A percentile compares a stretch with the other conserved stretches of the same genome.
These are phyloP conservation scores for Rhizopus arrhizus DNA, from an alignment of 371 early-diverging fungal genomes.

Conservation along the genomic window DNA sequence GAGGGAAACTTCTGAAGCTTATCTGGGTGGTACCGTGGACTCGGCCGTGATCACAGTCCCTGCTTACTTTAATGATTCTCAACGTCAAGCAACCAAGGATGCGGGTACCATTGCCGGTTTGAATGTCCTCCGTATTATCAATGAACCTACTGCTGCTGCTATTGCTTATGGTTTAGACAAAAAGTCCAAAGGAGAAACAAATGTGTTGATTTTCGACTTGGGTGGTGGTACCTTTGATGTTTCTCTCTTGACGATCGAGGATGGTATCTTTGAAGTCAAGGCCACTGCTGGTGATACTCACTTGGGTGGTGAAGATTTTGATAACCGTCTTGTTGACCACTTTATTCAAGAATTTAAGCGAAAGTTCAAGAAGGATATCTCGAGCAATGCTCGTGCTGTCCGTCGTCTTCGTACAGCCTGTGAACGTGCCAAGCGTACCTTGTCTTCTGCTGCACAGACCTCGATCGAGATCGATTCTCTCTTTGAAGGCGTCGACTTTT, in stretches of 20 bases:
- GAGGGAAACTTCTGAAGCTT: constrained; percentile 34
- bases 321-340: constrained; percentile 80
- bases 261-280: constrained; percentile 94
- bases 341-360: constrained; percentile 84
- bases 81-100: constrained; percentile 97
- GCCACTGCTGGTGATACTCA: constrained; percentile 94
- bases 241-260: constrained; percentile 89
- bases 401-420: constrained; percentile 90
- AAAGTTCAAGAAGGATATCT: constrained; percentile 73
- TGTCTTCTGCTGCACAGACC: constrained; percentile 82
- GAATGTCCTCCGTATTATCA: constrained; percentile 91
- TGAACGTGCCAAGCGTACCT: constrained; percentile 95
- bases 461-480: constrained; percentile 87
- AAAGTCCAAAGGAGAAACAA: constrained; percentile 69
- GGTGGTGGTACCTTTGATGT: constrained; percentile 99
- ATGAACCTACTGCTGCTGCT: constrained; percentile 98
- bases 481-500: constrained; percentile 83
- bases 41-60: constrained; percentile 85
- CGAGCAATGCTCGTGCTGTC: constrained; percentile 80
- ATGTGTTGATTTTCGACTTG: constrained; percentile 94
- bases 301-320: constrained; percentile 97
- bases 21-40: constrained; percentile 75
- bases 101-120: constrained; percentile 94
- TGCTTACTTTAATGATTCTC: constrained; percentile 85
- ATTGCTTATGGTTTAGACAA: constrained; percentile 94